Base-by-base conservation (phyloP, 2,329 filamentous ascomycete genomes). In the Bipolaris cookei region DNA sequence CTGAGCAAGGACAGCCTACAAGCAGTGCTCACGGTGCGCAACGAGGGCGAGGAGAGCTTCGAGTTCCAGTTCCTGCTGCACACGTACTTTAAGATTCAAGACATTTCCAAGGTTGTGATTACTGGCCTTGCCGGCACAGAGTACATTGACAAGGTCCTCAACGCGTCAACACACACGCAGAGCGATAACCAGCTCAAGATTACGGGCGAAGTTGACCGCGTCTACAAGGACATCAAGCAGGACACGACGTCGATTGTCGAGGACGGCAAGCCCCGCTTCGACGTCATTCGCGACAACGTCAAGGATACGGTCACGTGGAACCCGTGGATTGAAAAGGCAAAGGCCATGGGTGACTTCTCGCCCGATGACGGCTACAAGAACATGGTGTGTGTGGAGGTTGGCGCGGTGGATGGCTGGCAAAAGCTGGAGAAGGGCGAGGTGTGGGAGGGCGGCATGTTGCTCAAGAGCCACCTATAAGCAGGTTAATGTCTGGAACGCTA, bases 221-320 rank as follows among this genome's bases (percentile, higher is more conserved):
- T 98, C 46, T 99, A 98, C 82, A 89, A 87, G 54, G 76, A 76
- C 25, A 82, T 87, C 55, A 81, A 84, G 28, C 89, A 83, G 63
- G 82, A 84, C 61, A 87, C 86, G 0, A 87, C 88, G 37, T 81
- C 84, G 11, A 85, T 96, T 45, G 73, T 81, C 14, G 87, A 90
- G 68, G 83, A 78, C 47, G 88, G 86, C 58, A 84, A 84, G 70
- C 82, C 87, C 13, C 80, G 84, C 48, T 92, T 90, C 80, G 87
- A 88, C 58, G 83, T 98, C 53, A 86, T 89, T 38, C 87, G 95
- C 60, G 92, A 97, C 77, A 93, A 92, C 65, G 83, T 99, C 65
- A 85, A 86, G 61, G 91, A 98, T 66, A 88, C 95, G 14, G 94
- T 97, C 1, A 90, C 98, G 28, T 99, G 95, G 95, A 99, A 99